These are phyloP conservation scores for Suhomyces terraborum DNA, from an alignment of 1,139 yeast genomes.

Conservation along the genomic window DNA sequence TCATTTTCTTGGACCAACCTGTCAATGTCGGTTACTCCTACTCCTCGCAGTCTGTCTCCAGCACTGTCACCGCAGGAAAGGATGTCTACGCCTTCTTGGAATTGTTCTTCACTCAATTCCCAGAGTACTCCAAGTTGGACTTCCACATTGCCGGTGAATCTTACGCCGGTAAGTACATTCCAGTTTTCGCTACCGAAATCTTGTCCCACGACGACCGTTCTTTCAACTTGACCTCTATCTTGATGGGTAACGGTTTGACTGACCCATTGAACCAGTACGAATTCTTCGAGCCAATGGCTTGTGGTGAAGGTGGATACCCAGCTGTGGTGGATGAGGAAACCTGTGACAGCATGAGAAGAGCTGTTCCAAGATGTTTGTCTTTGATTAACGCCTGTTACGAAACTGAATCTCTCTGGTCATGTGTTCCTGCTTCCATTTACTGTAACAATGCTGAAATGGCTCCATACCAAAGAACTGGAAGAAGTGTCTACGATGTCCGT, in stretches of 20 bases:
- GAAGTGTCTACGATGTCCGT: conserved; percentile 92
- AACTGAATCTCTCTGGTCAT: conserved; percentile 76
- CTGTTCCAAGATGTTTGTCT: conserved; percentile 78
- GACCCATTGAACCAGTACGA: conserved; percentile 89
- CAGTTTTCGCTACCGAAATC: conserved; percentile 88
- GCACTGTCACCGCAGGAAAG: conserved; percentile 86
- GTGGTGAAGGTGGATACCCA: conserved; percentile 90
- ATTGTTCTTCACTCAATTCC: conserved; percentile 88
- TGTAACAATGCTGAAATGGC: conserved; percentile 87
- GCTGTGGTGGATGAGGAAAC: conserved; percentile 77
- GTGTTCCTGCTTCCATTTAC: conserved; percentile 91
- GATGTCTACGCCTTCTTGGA: conserved; percentile 92
- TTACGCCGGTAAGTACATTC: conserved; percentile 98
- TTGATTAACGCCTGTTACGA: conserved; percentile 82
- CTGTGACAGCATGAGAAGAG: conserved; percentile 72
- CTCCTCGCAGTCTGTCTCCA: conserved; percentile 60
- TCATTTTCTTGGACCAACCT: conserved; percentile 92
- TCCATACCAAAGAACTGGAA: conserved; percentile 88
- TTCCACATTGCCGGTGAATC: conserved; percentile 99
- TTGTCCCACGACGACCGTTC: conserved; percentile 73
- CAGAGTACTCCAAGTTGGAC: conserved; percentile 67
- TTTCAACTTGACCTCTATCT: conserved; percentile 81
- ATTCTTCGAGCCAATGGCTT: conserved; percentile 95
- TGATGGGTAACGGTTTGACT: conserved; percentile 95
- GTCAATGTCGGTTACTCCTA: conserved; percentile 93